Evolutionary conservation across 495 filamentous ascomycete genomes (phyloP), one percentile per base, ranked within the genome.

Genomic region (Elasticomyces elasticus): DNA sequence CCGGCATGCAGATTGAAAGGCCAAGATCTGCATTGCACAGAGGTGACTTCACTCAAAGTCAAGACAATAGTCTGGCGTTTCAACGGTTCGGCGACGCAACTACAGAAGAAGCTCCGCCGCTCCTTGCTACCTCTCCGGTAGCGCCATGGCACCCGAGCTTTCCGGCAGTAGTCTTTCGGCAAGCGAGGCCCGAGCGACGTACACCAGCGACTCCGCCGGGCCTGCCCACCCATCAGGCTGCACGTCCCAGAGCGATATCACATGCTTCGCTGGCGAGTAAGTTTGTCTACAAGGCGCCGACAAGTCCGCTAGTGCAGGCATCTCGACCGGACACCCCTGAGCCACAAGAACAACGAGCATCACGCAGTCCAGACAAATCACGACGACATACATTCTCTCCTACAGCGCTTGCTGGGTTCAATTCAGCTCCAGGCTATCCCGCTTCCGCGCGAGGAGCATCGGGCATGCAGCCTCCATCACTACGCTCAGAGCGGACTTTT

Each of bases 271-370:
- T 79, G n/a, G 85, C 87, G 0, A 87, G 86, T 1, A 89, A 81
- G 58, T 95, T 95, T 67, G 74, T 86, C 19, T 81, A 92, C 40
- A 86, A 89, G 66, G 79, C 85, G 2, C 91, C 92, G 5, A 97
- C 92, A 11, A 97, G 89, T 55, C 94, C 92, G 19, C 72, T 98
- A 22, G 89, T 91, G 2, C 81, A 96, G 62, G 88, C 89, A 55
- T 86, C 89, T 53, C 90, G 89, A 61, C 85, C 89, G 7, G 89
- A 94, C 53, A 65, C 80, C 9, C 68, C 73, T 13, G 69, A 64
- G 43, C 57, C 64, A 24, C 64, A 68, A 20, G 56, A 64, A 17
- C 59, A 55, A 17, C 66, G 70, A 7, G 51, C 54, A 1, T 67
- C 69, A 19, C 59, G 56, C 37, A 68, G 69, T 50, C 67, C 67